Evolutionary conservation across 192 early-diverging fungal genomes (phyloP).

Genomic region (Phlyctochytrium planicorne): DNA sequence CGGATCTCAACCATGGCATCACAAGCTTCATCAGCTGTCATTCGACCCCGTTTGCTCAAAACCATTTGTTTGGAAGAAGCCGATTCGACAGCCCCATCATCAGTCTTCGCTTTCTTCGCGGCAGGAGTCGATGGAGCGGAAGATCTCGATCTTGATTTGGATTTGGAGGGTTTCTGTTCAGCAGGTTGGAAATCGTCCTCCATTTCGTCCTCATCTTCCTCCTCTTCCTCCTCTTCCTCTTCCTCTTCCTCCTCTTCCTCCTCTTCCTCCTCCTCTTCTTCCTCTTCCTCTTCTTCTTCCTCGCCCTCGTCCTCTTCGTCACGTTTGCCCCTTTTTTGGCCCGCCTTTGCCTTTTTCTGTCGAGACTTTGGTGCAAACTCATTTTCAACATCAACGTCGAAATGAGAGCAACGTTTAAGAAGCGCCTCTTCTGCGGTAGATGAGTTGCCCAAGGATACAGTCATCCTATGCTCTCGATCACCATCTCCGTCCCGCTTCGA

Average conservation of each 20-base stretch:
- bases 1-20: conserved; percentile 36
- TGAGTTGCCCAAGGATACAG: conserved; percentile 31
- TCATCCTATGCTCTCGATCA: conserved; percentile 35
- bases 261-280: conserved; percentile 1
- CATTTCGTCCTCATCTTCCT: not conserved
- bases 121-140: not conserved
- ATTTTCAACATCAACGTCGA: conserved; percentile 29
- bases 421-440: conserved; percentile 44
- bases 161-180: too few species aligned
- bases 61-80: not conserved
- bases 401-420: conserved; percentile 47
- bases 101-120: not conserved
- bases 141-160: too few species aligned
- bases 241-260: not conserved
- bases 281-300: conserved; percentile 1
- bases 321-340: not conserved
- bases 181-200: not conserved
- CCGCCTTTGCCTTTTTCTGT: not conserved
- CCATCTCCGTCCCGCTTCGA: conserved; percentile 29
- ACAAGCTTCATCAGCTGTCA: conserved; percentile 35
- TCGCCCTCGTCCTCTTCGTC: not conserved
- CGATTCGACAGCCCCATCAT: not conserved
- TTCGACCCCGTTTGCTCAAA: not conserved
- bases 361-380: not conserved
- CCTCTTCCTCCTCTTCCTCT: conserved; percentile 14